Evolutionary conservation across 2,329 filamentous ascomycete species (phyloP).

Genomic region (Rutstroemia sp.): DNA sequence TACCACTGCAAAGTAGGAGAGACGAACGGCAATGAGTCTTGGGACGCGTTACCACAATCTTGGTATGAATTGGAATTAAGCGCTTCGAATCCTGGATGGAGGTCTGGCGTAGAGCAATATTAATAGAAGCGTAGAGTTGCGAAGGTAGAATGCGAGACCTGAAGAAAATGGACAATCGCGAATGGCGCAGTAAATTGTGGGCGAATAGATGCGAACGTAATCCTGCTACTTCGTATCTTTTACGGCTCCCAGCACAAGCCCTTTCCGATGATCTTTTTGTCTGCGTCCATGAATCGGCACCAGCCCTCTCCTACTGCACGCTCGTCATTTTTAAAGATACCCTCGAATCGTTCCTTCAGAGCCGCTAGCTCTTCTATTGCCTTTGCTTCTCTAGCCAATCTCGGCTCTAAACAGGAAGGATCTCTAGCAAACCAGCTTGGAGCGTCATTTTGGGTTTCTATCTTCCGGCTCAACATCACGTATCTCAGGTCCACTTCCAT

Average conservation of each 20-base stretch:
- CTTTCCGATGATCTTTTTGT: neutral
- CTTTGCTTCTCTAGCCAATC: neutral
- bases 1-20: no score
- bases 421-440: slow-evolving; percentile 8
- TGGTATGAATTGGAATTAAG: no score
- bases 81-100: no score
- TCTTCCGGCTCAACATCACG: no score
- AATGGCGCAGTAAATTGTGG: no score
- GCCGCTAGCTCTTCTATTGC: slow-evolving; percentile 11
- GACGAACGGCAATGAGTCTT: no score
- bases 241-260: neutral
- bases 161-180: no score
- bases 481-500: neutral
- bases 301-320: slow-evolving; percentile 12
- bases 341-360: slow-evolving; percentile 19
- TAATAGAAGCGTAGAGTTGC: no score
- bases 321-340: slow-evolving; percentile 17
- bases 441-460: neutral
- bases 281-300: slow-evolving; percentile 8
- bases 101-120: no score
- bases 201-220: no score
- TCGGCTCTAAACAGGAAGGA: neutral
- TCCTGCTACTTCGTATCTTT: neutral
- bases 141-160: no score
- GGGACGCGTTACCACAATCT: no score